Conservation (phyloP, 2,329 filamentous ascomycete species). For the Hypoxylon sp. region DNA sequence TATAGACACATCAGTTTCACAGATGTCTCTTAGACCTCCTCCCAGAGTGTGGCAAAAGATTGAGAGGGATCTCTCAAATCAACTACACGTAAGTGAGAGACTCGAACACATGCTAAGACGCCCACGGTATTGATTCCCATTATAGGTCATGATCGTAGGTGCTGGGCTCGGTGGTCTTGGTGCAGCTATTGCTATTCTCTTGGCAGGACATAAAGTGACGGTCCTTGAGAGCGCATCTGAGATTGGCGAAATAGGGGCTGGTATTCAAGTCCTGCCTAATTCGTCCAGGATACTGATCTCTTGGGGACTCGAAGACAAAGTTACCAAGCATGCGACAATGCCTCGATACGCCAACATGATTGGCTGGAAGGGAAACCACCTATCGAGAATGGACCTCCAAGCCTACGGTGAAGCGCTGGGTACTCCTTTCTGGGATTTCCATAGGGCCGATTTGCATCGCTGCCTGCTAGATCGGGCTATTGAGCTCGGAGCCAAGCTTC, state of each 20-base stretch:
- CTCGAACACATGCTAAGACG: slow-evolving; percentile 10
- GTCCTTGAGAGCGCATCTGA: slow-evolving; percentile 64
- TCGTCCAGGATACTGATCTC: slow-evolving; percentile 62
- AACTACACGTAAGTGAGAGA: slow-evolving; percentile 44
- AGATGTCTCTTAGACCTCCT: slow-evolving; percentile 36
- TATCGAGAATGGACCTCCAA: slow-evolving; percentile 65
- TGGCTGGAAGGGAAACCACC: slow-evolving; percentile 66
- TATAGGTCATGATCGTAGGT: slow-evolving; percentile 66
- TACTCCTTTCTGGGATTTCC: slow-evolving; percentile 68
- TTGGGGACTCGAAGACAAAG: slow-evolving; percentile 63
- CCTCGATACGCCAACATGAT: slow-evolving; percentile 64
- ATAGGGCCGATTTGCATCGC: slow-evolving; percentile 67
- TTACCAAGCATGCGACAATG: slow-evolving; percentile 59
- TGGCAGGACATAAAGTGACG: slow-evolving; percentile 63
- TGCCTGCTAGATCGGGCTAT: slow-evolving; percentile 63
- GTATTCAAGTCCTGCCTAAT: slow-evolving; percentile 67
- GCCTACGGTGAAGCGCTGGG: slow-evolving; percentile 56
- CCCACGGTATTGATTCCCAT: slow-evolving; percentile 19
- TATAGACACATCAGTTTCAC: not conserved
- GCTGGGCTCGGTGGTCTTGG: slow-evolving; percentile 70
- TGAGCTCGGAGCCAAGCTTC: slow-evolving; percentile 64
- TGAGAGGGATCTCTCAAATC: slow-evolving; percentile 41
- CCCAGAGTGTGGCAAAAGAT: slow-evolving; percentile 37
- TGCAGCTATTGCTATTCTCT: slow-evolving; percentile 63
- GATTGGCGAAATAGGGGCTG: slow-evolving; percentile 65